These are phyloP conservation scores for Paraconiothyrium sp. DNA, from an alignment of 2,329 filamentous ascomycete genomes.

Conservation along the genomic window DNA sequence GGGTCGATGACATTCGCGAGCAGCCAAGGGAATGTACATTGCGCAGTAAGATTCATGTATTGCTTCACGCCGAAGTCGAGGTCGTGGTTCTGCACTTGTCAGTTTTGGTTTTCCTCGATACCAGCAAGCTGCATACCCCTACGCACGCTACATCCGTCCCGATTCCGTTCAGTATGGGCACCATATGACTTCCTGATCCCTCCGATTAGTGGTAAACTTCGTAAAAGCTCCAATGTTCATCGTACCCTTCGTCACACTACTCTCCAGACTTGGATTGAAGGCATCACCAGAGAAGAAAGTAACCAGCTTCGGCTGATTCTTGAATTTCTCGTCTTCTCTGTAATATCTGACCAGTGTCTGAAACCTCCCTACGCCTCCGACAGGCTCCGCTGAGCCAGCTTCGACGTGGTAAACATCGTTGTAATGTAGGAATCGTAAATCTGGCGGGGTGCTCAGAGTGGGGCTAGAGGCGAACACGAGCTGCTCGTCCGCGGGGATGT, in stretches of 20 bases:
- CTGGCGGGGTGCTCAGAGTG: conserved; percentile 63
- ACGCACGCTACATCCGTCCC: conserved; percentile 83
- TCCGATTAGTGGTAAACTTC: not conserved
- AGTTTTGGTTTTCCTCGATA: conserved; percentile 17
- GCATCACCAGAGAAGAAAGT: conserved; percentile 92
- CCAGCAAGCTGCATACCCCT: conserved; percentile 65
- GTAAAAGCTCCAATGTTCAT: not conserved
- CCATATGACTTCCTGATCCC: conserved; percentile 77
- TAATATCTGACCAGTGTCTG: conserved; percentile 82
- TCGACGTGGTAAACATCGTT: conserved; percentile 96
- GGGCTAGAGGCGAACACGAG: conserved; percentile 55
- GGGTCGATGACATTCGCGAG: conserved; percentile 89
- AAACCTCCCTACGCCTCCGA: conserved; percentile 83
- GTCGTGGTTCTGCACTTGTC: conserved; percentile 76
- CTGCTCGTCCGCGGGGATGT: conserved; percentile 45
- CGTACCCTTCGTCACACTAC: conserved; percentile 83
- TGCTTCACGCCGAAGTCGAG: conserved; percentile 90
- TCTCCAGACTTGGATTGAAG: conserved; percentile 91
- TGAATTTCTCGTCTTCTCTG: conserved; percentile 67
- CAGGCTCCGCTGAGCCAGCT: conserved; percentile 76
- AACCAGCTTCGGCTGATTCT: conserved; percentile 71
- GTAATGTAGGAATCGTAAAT: conserved; percentile 85
- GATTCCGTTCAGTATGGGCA: conserved; percentile 80
- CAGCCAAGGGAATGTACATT: conserved; percentile 89
- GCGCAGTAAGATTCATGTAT: conserved; percentile 74